Base-by-base conservation (phyloP, 2,329 filamentous ascomycete genomes). In the Didymella pomorum region DNA sequence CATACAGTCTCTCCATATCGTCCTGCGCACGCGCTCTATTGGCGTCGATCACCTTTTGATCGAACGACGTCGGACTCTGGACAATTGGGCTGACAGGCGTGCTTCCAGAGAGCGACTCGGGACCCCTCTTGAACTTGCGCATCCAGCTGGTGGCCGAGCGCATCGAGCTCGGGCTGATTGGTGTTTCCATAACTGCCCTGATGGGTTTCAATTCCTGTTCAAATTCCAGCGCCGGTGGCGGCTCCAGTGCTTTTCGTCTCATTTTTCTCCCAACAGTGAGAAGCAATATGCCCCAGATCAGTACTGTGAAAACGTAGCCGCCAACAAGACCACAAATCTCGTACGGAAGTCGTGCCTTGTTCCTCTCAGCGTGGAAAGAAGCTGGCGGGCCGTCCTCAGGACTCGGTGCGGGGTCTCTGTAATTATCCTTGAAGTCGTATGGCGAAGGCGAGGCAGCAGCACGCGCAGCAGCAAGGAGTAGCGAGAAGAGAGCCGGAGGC, bases 1-100 rank as follows among this genome's bases (percentile, higher is more conserved):
- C 92, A 79, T 97, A 98, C 75, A 98, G 87, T 69, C 91, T 87
- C 76, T 97, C 93, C 77, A 97, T 87, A 75, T 97, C 91, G 64
- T 89, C 83, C 76, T 95, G 88, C 63, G 91, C 88, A 80, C 89
- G 89, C 71, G 85, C 83, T 73, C 85, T 87, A 77, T 97, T 91
- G 60, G 86, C 84, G 58, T 89, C 86, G 23, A 97, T 84, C 16
- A 97, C 85, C 58, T 84, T 84, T 58, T 89, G 87, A 75, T 97
- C 92, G 59, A 97, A 91, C 21, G 86, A 87, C 16, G 84, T 84
- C 59, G 91, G 87, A 58, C 88, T 86, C 52, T 86, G 86, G 12
- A 76, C 67, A 8, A 72, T 72, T 2, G 81, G 80, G 59, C 79
- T 71, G 37, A 65, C 64, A 26, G 68, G 70, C 39, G 63, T 75